These are phyloP conservation scores for Coffea canephora DNA, from an alignment of 257 asterid species.

Conservation along the genomic window DNA sequence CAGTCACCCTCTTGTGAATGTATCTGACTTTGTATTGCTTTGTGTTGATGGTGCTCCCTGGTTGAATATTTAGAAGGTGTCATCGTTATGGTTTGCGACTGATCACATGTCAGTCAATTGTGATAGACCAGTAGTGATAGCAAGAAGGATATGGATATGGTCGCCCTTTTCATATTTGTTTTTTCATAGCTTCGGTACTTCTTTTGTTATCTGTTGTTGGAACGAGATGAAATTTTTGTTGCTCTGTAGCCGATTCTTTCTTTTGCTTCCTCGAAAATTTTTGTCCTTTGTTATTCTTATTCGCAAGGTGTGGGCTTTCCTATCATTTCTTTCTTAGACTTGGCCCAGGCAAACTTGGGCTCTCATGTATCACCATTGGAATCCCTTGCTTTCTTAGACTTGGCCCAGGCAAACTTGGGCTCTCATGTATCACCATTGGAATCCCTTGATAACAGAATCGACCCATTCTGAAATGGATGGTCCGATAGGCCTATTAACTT, in stretches of 20 bases:
- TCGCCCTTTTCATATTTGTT: neutral
- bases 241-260: neutral
- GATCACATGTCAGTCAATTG: slow-evolving; percentile 14
- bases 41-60: slow-evolving; percentile 6
- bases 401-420: neutral
- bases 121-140: slow-evolving; percentile 5
- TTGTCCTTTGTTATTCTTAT: neutral
- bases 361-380: no score
- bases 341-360: neutral
- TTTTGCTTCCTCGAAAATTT: neutral
- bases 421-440: no score
- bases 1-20: neutral
- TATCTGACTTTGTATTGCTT: neutral
- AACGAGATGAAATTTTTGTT: slow-evolving; percentile 1
- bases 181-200: neutral
- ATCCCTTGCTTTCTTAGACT: neutral
- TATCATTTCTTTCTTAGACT: neutral
- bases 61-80: slow-evolving; percentile 9
- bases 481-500: neutral
- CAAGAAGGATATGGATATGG: slow-evolving; percentile 10
- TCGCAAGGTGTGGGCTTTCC: neutral
- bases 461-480: neutral
- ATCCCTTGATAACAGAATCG: no score
- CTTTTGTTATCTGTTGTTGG: neutral
- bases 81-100: slow-evolving; percentile 9